phyloP scores from a whole-genome alignment of 495 filamentous ascomycete species.

The Aspergillus sclerotioniger region DNA sequence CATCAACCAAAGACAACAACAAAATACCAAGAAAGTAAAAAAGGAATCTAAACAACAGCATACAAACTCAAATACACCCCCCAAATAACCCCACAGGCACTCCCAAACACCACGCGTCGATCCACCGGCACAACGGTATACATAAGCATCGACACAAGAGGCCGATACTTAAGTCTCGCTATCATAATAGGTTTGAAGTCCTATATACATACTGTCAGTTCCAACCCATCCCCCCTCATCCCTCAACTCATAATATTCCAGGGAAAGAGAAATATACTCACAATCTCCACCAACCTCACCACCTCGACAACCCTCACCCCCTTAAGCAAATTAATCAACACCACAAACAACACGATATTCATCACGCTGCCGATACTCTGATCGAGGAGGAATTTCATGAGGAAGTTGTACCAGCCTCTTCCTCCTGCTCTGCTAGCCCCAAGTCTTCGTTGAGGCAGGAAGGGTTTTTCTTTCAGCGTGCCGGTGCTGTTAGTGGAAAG shows the following conservation, averaged over 20 bases:
- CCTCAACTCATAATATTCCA: not conserved
- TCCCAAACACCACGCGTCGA: slow-evolving; percentile 71
- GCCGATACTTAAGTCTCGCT: slow-evolving; percentile 82
- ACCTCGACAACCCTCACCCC: slow-evolving; percentile 28
- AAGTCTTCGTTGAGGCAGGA: slow-evolving; percentile 48
- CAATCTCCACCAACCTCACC: slow-evolving; percentile 38
- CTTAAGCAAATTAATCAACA: slow-evolving; percentile 54
- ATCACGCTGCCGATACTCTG: slow-evolving; percentile 71
- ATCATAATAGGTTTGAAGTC: slow-evolving; percentile 70
- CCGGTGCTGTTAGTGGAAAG: not conserved
- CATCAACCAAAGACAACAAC: not conserved
- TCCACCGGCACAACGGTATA: slow-evolving; percentile 79
- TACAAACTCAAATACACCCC: slow-evolving; percentile 80
- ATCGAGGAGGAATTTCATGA: slow-evolving; percentile 79
- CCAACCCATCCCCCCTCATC: no score
- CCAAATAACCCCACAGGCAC: slow-evolving; percentile 81
- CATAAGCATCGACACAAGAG: slow-evolving; percentile 73
- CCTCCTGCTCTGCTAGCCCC: slow-evolving; percentile 31
- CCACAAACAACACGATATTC: slow-evolving; percentile 77
- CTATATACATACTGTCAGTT: slow-evolving; percentile 14
- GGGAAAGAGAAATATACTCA: slow-evolving; percentile 26
- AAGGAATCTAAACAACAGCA: slow-evolving; percentile 37
- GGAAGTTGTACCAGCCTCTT: slow-evolving; percentile 59
- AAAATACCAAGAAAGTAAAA: slow-evolving; percentile 5
- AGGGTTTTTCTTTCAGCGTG: slow-evolving; percentile 24